These are phyloP conservation scores for Moesziomyces sp. DNA, from an alignment of 1,284 basidiomycete genomes.

Conservation along the genomic window DNA sequence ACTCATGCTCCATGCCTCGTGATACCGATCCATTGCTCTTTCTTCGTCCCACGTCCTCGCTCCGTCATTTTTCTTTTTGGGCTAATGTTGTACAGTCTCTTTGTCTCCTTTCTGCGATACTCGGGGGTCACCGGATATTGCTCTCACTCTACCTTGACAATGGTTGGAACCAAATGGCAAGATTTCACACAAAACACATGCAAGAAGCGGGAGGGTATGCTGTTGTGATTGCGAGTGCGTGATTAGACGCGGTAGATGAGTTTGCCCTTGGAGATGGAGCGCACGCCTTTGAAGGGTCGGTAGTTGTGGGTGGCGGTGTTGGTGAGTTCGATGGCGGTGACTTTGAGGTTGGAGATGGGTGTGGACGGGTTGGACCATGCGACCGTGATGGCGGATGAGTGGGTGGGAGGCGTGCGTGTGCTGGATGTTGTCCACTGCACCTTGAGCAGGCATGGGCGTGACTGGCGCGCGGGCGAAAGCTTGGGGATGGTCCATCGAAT, in stretches of 20 bases:
- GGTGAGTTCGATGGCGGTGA: constrained; percentile 84
- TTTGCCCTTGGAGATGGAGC: constrained; percentile 65
- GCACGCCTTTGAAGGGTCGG: constrained; percentile 76
- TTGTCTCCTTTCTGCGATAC: constrained; percentile 1
- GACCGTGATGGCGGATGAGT: constrained; percentile 78
- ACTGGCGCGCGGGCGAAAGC: constrained; percentile 10
- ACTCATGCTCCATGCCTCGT: constrained; percentile 81
- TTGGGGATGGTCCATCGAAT: constrained; percentile 49
- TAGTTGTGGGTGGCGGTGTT: constrained; percentile 67
- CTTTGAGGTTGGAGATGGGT: constrained; percentile 81
- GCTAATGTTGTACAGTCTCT: constrained; percentile 7
- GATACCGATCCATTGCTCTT: neutral
- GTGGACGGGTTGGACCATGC: constrained; percentile 79
- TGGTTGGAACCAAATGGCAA: no score
- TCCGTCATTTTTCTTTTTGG: constrained; percentile 1
- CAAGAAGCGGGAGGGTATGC: neutral
- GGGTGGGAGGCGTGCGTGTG: constrained; percentile 67
- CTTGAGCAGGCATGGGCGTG: constrained; percentile 33
- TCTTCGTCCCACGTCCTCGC: constrained; percentile 1
- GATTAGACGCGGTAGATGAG: constrained; percentile 47
- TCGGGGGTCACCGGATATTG: neutral
- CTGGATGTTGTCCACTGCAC: constrained; percentile 37
- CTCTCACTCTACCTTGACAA: no score
- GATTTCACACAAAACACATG: no score
- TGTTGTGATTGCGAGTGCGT: neutral